phyloP scores from a whole-genome alignment of 768 basidiomycete genomes.

The Phlebiopsis flavidoalba region DNA sequence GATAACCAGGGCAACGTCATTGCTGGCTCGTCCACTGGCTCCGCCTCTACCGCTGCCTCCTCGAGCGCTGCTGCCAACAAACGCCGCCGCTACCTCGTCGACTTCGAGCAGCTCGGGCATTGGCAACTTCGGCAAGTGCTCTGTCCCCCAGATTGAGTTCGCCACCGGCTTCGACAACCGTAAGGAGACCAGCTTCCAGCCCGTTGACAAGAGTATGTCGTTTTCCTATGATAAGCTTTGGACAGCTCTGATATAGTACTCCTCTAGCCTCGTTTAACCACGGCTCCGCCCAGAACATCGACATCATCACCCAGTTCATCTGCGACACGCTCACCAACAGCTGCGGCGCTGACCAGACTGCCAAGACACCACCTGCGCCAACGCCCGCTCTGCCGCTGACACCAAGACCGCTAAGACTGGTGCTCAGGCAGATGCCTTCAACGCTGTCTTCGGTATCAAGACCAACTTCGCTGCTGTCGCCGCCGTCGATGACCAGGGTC shows the following conservation, averaged over 20 bases:
- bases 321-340: slow-evolving; percentile 50
- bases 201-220: slow-evolving; percentile 38
- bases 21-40: neutral
- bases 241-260: neutral
- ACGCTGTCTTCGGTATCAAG: slow-evolving; percentile 47
- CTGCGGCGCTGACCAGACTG: slow-evolving; percentile 50
- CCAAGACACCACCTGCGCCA: slow-evolving; percentile 44
- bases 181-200: slow-evolving; percentile 50
- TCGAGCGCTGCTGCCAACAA: slow-evolving; percentile 11
- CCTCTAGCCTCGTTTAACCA: slow-evolving; percentile 44
- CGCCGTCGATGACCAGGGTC: slow-evolving; percentile 42
- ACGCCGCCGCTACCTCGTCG: slow-evolving; percentile 9
- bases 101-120: slow-evolving; percentile 14
- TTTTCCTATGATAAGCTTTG: neutral
- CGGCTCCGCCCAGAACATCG: slow-evolving; percentile 55
- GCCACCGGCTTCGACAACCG: slow-evolving; percentile 49
- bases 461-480: slow-evolving; percentile 46
- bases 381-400: slow-evolving; percentile 28
- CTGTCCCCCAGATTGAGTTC: slow-evolving; percentile 51
- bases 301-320: slow-evolving; percentile 54
- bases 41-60: slow-evolving; percentile 10
- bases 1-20: slow-evolving; percentile 34
- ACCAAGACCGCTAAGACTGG: slow-evolving; percentile 30
- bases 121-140: slow-evolving; percentile 49
- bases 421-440: slow-evolving; percentile 59